A percentile compares a stretch with the other conserved stretches of the same genome.
phyloP scores from a whole-genome alignment of 495 filamentous ascomycete genomes.

The Aspergillus ellipticus region DNA sequence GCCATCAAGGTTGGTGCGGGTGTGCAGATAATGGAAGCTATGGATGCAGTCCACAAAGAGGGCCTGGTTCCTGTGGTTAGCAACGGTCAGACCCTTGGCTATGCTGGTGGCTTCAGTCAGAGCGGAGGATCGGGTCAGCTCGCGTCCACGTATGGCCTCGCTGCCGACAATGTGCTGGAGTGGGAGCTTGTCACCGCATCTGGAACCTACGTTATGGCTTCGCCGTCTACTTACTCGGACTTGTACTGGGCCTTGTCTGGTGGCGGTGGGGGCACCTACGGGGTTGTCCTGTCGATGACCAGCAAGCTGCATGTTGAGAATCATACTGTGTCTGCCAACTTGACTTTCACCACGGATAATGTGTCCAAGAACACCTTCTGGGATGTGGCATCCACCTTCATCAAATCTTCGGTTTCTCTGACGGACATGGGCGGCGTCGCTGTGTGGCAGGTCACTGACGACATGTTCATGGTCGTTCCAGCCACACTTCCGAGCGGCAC shows the following conservation, averaged over 20 bases:
- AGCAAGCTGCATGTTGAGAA: conserved; percentile 36
- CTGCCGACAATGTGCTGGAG: conserved; percentile 58
- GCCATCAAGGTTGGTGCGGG: conserved; percentile 52
- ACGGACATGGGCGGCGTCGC: not conserved
- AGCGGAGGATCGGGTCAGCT: conserved; percentile 59
- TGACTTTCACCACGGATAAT: conserved; percentile 16
- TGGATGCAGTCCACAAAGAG: conserved; percentile 29
- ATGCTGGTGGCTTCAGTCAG: conserved; percentile 50
- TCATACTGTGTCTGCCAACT: conserved; percentile 14
- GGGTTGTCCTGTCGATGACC: conserved; percentile 53
- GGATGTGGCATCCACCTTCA: conserved; percentile 6
- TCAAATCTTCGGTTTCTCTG: not conserved
- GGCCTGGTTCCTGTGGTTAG: conserved; percentile 17
- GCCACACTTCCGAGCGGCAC: conserved; percentile 22
- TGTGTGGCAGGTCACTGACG: conserved; percentile 26
- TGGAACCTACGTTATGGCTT: conserved; percentile 47
- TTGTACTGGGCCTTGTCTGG: conserved; percentile 66
- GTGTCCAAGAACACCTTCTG: not conserved
- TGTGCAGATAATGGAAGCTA: conserved; percentile 42
- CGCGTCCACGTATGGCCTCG: conserved; percentile 48
- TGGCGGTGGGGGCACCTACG: conserved; percentile 59
- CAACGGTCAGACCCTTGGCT: conserved; percentile 18
- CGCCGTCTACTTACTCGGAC: conserved; percentile 48
- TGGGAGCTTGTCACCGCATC: conserved; percentile 52
- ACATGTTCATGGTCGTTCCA: conserved; percentile 37